phyloP scores from a whole-genome alignment of 2,329 filamentous ascomycete species.

The Dichotomopilus funicola region DNA sequence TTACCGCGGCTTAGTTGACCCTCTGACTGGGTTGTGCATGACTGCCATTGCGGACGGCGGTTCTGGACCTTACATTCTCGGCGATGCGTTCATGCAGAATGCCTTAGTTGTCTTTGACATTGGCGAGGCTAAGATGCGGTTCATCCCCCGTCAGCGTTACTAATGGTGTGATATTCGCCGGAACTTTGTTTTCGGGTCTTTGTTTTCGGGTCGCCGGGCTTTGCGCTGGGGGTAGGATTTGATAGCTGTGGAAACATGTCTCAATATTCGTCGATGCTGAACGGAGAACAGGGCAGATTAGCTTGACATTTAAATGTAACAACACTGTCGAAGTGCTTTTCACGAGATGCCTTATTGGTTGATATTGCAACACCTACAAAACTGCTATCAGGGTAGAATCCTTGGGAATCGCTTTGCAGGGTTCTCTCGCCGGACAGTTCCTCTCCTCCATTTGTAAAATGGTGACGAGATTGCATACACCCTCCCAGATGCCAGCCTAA shows the following conservation, averaged over 20 bases:
- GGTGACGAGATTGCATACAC: background rate
- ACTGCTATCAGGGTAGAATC: too few species aligned
- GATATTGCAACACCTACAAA: too few species aligned
- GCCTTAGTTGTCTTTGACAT: constrained; percentile 38
- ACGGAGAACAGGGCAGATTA: too few species aligned
- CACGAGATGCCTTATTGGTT: too few species aligned
- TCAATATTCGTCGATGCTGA: too few species aligned
- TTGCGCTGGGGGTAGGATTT: too few species aligned
- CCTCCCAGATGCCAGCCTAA: background rate
- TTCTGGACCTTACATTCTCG: constrained; percentile 42
- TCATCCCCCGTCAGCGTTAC: constrained; percentile 23
- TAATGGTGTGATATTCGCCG: constrained; percentile 2
- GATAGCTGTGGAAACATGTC: too few species aligned
- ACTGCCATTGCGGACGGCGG: constrained; percentile 41
- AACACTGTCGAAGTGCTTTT: too few species aligned
- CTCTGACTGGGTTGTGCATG: constrained; percentile 42
- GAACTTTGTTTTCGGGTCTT: background rate
- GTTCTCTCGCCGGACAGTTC: too few species aligned
- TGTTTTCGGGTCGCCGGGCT: too few species aligned
- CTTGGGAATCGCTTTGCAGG: too few species aligned
- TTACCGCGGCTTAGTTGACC: constrained; percentile 37
- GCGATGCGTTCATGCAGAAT: constrained; percentile 45
- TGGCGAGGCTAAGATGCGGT: constrained; percentile 25
- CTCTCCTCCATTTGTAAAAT: background rate
- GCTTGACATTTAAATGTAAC: too few species aligned